phyloP scores from a whole-genome alignment of 2,329 filamentous ascomycete species.

The Aureobasidium sp. region DNA sequence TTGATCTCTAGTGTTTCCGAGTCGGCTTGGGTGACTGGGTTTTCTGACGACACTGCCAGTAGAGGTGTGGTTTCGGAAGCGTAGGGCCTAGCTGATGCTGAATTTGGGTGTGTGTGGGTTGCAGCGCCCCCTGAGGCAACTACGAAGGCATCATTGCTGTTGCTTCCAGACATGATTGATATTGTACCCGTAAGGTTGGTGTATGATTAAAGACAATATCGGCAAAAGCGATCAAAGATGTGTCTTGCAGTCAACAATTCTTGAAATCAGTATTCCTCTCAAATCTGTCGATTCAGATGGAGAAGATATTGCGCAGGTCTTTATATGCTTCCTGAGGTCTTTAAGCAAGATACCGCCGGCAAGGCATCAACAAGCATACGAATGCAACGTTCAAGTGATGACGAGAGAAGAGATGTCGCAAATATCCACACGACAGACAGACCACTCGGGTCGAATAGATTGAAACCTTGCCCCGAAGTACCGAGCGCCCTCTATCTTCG shows the following conservation, averaged over 20 bases:
- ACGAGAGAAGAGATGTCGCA: background rate
- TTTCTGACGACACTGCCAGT: conserved; percentile 4
- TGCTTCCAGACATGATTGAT: background rate
- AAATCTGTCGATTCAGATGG: background rate
- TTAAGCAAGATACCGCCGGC: background rate
- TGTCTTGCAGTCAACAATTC: background rate
- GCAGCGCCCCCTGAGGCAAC: background rate
- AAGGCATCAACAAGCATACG: background rate
- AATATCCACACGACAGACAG: background rate
- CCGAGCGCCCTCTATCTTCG: background rate
- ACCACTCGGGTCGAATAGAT: background rate
- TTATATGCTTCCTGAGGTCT: background rate
- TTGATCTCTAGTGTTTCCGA: conserved; percentile 5
- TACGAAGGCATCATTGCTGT: background rate
- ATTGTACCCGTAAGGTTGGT: background rate
- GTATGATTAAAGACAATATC: background rate
- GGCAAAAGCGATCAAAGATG: background rate
- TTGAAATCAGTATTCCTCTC: no score
- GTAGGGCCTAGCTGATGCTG: background rate
- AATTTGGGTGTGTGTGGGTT: background rate
- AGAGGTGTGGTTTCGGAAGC: conserved; percentile 10
- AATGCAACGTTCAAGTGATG: background rate
- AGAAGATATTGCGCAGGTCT: background rate
- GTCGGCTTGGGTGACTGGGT: conserved; percentile 7
- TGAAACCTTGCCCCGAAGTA: background rate